Percentiles rank a stretch among this genome's conserved stretches.
These are phyloP conservation scores for Gautieria morchelliformis DNA, from an alignment of 768 basidiomycete species.

Conservation along the genomic window DNA sequence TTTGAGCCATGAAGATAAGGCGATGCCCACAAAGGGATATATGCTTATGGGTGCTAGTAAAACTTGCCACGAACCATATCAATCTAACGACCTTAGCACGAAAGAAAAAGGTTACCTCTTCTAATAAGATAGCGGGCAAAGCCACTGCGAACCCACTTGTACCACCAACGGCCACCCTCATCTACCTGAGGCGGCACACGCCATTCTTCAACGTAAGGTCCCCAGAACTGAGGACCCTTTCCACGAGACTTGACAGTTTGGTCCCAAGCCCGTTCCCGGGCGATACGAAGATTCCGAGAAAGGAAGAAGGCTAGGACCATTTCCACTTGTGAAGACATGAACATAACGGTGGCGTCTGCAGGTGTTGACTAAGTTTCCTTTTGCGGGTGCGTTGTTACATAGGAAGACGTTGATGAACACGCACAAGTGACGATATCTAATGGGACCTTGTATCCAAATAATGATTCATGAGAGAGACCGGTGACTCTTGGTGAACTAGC, in stretches of 20 bases:
- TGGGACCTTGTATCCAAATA: constrained; percentile 58
- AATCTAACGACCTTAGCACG: neutral
- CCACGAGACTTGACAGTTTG: constrained; percentile 79
- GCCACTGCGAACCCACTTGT: constrained; percentile 26
- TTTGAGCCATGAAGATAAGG: constrained; percentile 54
- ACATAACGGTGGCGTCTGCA: constrained; percentile 63
- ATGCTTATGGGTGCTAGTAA: constrained; percentile 54
- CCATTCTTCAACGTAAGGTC: constrained; percentile 77
- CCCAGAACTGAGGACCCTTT: constrained; percentile 79
- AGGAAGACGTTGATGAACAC: neutral
- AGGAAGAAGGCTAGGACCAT: constrained; percentile 76
- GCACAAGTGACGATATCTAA: constrained; percentile 64
- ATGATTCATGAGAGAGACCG: constrained; percentile 49
- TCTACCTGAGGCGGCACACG: constrained; percentile 34
- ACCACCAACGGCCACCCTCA: constrained; percentile 23
- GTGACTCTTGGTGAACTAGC: constrained; percentile 54
- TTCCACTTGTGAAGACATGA: constrained; percentile 67
- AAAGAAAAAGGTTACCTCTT: constrained; percentile 24
- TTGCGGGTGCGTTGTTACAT: neutral
- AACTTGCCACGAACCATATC: constrained; percentile 13
- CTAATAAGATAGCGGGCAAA: constrained; percentile 35
- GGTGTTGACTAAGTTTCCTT: neutral
- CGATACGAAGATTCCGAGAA: constrained; percentile 70
- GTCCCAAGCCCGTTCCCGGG: constrained; percentile 66
- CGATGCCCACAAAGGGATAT: constrained; percentile 59